Conservation (phyloP, 2,329 filamentous ascomycete species). For the Pseudopyrenochaeta lycopersici region DNA sequence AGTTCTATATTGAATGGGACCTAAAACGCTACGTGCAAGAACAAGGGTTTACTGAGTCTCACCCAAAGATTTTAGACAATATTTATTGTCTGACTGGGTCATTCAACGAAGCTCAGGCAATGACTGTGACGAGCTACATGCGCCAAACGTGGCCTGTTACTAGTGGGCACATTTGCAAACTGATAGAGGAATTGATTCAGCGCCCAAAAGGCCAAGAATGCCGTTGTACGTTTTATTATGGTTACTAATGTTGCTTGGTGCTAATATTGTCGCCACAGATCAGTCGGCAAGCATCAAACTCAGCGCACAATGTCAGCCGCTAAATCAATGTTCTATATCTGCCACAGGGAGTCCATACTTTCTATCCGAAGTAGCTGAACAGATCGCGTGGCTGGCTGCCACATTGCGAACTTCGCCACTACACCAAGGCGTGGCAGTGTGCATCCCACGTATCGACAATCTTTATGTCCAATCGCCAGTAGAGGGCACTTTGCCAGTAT, state of each 20-base stretch:
- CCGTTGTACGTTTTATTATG: too few species aligned
- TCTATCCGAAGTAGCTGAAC: slow-evolving; percentile 3
- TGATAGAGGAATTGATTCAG: too few species aligned
- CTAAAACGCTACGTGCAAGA: background rate
- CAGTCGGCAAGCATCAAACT: too few species aligned
- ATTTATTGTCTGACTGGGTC: slow-evolving; percentile 3
- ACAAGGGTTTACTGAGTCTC: background rate
- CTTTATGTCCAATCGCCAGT: too few species aligned
- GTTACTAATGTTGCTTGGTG: too few species aligned
- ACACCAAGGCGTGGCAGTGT: background rate
- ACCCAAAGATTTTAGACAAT: background rate
- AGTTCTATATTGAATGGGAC: background rate
- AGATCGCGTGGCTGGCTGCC: slow-evolving; percentile 2
- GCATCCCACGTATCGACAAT: background rate
- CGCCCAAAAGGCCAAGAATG: too few species aligned
- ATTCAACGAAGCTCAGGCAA: background rate
- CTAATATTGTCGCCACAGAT: too few species aligned
- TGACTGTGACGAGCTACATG: background rate
- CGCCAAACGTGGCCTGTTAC: slow-evolving; percentile 4
- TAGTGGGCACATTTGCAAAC: background rate
- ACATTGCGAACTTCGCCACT: background rate
- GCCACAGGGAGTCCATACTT: background rate
- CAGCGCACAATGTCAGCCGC: too few species aligned
- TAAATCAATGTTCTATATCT: background rate
- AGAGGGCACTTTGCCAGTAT: too few species aligned